phyloP scores from a whole-genome alignment of 2,329 filamentous ascomycete species.

The Phoma sp. region DNA sequence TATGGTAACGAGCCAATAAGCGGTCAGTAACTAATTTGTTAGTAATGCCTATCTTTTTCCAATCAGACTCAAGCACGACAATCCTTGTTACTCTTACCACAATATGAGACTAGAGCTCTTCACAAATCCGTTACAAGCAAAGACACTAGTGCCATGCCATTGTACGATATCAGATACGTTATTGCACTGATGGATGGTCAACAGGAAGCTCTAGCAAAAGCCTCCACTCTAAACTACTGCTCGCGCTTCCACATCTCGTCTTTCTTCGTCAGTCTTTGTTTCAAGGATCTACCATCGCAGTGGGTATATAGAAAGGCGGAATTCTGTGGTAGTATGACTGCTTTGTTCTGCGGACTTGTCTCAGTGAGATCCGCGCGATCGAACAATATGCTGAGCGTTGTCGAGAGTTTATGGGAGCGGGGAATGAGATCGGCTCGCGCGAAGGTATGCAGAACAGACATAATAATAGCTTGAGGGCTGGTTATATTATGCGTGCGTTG shows the following conservation, averaged over 20 bases:
- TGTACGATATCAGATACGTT: constrained; percentile 9
- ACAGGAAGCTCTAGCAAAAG: constrained; percentile 3
- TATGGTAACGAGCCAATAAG: neutral
- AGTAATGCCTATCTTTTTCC: neutral
- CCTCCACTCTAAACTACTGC: constrained; percentile 1
- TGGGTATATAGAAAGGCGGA: constrained; percentile 2
- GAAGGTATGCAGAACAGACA: neutral
- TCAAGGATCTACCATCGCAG: constrained; percentile 1
- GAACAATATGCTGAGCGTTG: constrained; percentile 8
- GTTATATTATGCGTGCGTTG: constrained; percentile 7
- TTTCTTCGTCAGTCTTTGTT: constrained; percentile 7
- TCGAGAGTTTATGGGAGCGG: neutral
- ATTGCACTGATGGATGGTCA: constrained; percentile 1
- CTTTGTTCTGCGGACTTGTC: constrained; percentile 3
- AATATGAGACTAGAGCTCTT: no score
- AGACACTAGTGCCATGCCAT: neutral
- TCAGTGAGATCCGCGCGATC: neutral
- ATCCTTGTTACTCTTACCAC: neutral
- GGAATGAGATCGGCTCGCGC: neutral
- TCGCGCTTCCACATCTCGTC: constrained; percentile 6
- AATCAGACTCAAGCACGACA: neutral
- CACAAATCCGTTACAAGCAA: no score
- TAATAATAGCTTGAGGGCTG: neutral
- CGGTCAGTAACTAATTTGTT: neutral
- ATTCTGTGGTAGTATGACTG: constrained; percentile 2